Evolutionary conservation across 2,329 filamentous ascomycete species (phyloP).

Genomic region (Sclerotinia spermophila): DNA sequence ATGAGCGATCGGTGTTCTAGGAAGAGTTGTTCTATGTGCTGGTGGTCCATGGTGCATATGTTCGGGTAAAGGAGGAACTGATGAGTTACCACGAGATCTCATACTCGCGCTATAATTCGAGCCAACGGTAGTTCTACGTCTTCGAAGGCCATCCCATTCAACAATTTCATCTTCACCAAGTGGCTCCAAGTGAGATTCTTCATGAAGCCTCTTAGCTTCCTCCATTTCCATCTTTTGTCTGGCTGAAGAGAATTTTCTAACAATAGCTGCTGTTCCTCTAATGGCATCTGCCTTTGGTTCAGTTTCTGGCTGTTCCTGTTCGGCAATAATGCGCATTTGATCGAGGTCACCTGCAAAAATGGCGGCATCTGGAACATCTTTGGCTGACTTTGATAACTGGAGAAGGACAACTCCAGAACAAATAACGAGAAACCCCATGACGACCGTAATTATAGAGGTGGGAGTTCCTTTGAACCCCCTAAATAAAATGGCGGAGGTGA

Average conservation of each 20-base stretch:
- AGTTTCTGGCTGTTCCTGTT: conserved; percentile 92
- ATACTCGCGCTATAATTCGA: conserved; percentile 34
- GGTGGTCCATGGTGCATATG: conserved; percentile 27
- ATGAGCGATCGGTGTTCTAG: conserved; percentile 46
- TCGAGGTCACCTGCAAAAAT: conserved; percentile 91
- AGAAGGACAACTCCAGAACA: conserved; percentile 88
- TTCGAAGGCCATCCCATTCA: conserved; percentile 88
- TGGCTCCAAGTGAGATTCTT: conserved; percentile 73
- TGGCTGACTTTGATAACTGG: conserved; percentile 96
- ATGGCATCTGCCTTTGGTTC: conserved; percentile 97
- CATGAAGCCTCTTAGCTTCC: conserved; percentile 72
- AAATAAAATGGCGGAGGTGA: conserved; percentile 90
- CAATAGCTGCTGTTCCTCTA: conserved; percentile 81
- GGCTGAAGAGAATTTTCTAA: conserved; percentile 73
- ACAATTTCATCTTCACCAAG: conserved; percentile 72
- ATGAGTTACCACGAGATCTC: conserved; percentile 33
- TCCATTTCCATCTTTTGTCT: conserved; percentile 75
- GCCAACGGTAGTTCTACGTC: conserved; percentile 57
- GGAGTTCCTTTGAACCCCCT: conserved; percentile 87
- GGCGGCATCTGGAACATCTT: conserved; percentile 90
- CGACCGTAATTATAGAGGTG: conserved; percentile 77
- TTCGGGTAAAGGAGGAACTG: conserved; percentile 31
- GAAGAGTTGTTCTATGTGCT: conserved; percentile 20
- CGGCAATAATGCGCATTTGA: conserved; percentile 90
- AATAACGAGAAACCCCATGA: conserved; percentile 91